Conservation (phyloP, 306 rosid species). For the Citrullus mucosospermus region DNA sequence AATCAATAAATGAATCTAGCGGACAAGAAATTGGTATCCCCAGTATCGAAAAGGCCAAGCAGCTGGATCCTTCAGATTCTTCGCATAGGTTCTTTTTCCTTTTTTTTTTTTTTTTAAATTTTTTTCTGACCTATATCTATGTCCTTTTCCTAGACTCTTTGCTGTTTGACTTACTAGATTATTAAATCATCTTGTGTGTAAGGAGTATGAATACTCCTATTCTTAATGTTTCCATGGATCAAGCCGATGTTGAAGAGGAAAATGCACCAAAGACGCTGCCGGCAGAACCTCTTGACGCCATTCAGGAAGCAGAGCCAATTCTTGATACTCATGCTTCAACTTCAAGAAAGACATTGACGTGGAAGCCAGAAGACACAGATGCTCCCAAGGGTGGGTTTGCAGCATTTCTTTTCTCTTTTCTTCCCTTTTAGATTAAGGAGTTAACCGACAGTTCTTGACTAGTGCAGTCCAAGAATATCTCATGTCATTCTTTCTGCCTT, state of each 20-base stretch:
- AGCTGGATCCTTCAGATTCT: constrained; percentile 27
- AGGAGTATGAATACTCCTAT: constrained; percentile 31
- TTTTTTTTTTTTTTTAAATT: constrained; percentile 3
- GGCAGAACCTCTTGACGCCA: constrained; percentile 16
- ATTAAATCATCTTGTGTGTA: constrained; percentile 16
- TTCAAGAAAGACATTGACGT: constrained; percentile 25
- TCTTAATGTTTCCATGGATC: constrained; percentile 22
- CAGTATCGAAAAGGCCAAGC: constrained; percentile 31
- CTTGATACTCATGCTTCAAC: constrained; percentile 20
- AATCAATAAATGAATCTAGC: constrained; percentile 37
- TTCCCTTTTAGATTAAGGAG: background rate
- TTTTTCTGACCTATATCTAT: background rate
- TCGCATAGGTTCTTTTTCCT: constrained; percentile 15
- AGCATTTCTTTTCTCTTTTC: background rate
- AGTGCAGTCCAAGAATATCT: background rate
- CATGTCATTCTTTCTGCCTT: background rate
- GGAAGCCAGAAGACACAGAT: constrained; percentile 60
- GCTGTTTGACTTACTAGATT: background rate
- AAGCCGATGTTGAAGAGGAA: constrained; percentile 25
- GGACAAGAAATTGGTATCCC: constrained; percentile 38
- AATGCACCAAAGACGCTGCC: constrained; percentile 17
- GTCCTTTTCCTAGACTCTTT: constrained; percentile 8
- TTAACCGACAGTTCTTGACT: background rate
- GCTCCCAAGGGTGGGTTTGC: constrained; percentile 74
- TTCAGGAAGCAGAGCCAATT: constrained; percentile 25